phyloP scores from a whole-genome alignment of 208 protist species.

The Lotmaria passim region DNA sequence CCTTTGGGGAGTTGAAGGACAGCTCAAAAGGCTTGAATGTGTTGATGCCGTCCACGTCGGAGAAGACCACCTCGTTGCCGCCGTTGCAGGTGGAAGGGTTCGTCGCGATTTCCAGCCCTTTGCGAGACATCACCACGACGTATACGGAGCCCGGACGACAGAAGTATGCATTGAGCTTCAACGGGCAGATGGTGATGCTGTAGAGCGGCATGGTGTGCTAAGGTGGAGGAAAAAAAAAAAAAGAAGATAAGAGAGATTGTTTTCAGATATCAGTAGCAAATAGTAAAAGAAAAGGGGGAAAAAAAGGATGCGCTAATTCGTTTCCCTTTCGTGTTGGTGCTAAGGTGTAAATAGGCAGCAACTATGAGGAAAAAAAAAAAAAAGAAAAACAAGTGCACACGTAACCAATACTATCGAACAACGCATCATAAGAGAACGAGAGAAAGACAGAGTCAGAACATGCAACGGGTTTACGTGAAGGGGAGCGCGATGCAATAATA shows the following conservation, averaged over 20 bases:
- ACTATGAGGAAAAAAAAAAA: too few relatives aligned
- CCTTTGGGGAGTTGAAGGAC: conserved; percentile 83
- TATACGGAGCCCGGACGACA: conserved; percentile 68
- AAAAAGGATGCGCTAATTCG: too few relatives aligned
- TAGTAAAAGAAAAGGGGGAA: background rate
- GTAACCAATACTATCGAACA: too few relatives aligned
- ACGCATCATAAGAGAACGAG: too few relatives aligned
- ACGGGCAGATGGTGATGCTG: conserved; percentile 74
- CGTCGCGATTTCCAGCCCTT: conserved; percentile 69
- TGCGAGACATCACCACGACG: conserved; percentile 77
- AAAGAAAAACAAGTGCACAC: too few relatives aligned
- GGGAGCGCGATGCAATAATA: too few relatives aligned
- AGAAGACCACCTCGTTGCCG: conserved; percentile 78
- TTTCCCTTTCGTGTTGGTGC: too few relatives aligned
- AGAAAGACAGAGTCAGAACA: too few relatives aligned
- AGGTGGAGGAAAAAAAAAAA: background rate
- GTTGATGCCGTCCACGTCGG: conserved; percentile 54
- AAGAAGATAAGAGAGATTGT: background rate
- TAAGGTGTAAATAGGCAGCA: too few relatives aligned
- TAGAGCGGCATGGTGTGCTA: conserved; percentile 66
- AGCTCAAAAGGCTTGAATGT: conserved; percentile 60
- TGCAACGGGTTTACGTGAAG: too few relatives aligned
- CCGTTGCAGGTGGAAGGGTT: conserved; percentile 64
- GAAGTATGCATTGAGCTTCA: conserved; percentile 79
- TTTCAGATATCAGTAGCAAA: too few relatives aligned